Base-by-base conservation (phyloP, 164 flowering plant genomes). In the Cinnamomum micranthum region DNA sequence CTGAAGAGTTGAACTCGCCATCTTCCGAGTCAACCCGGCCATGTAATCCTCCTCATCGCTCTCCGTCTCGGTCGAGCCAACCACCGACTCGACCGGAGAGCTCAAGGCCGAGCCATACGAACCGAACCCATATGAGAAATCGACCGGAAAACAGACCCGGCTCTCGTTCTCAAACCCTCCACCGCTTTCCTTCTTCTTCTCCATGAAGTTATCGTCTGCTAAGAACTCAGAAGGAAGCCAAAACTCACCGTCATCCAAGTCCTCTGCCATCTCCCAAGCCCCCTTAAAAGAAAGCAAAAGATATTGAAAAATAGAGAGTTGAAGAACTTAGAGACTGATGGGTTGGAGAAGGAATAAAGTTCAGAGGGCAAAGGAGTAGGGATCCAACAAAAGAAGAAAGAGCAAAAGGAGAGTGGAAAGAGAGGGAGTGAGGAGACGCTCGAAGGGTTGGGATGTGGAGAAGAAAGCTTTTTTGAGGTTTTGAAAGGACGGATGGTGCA, bases 141-240 rank as follows among this genome's bases (percentile, higher is more conserved):
- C 90, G 41, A 71, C 14, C 0, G 91, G 88, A 67, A 85, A 86
- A 22, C 74, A 65, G 41, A 76, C 72, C 60, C 60, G 17, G n/a
- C 60, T 55, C 60, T 55, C 60, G 72, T 12, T 4, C 3, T 35
- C 76, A 23, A 27, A 2, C 2, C 55, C 71, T 3, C 20, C 47
- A 15, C n/a, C 63, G 47, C 23, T 60, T 19, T 12, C n/a, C 22
- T 64, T 71, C 17, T 64, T 71, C 17, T 74, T 80, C 51, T 83
- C 88, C 81, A 81, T 69, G 23, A 82, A 65, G 1, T 77, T 27
- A 47, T 86, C 88, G 74, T 91, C 93, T 1, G 84, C 64, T 9
- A 89, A 85, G 72, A 89, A 88, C 81, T 86, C 74, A 0, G 90
- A 76, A 10, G 92, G 92, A 0, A 91, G 82, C 92, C 90, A 91